phyloP scores from a whole-genome alignment of 306 rosid genomes.

The Acacia crassicarpa region DNA sequence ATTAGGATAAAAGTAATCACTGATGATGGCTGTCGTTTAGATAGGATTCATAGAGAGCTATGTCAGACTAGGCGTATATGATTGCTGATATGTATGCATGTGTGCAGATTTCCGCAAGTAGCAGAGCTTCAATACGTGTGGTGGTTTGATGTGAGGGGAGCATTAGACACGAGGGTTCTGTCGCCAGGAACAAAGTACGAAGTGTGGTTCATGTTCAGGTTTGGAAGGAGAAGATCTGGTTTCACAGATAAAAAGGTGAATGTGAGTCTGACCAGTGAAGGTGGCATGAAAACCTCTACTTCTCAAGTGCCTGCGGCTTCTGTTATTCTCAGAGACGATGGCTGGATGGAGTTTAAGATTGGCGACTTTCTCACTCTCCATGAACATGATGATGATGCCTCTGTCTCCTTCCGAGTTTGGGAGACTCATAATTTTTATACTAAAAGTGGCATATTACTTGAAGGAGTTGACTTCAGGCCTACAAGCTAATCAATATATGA shows the following conservation, averaged over 20 bases:
- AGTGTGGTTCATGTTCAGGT: neutral
- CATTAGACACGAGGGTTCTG: neutral
- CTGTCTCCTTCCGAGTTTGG: neutral
- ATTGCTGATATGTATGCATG: too few relatives aligned
- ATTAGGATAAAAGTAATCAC: neutral
- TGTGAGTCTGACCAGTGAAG: neutral
- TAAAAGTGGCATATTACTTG: conserved; percentile 18
- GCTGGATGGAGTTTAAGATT: neutral
- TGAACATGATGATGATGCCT: neutral
- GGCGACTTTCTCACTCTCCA: neutral
- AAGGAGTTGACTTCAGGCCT: too few relatives aligned
- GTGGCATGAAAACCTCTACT: neutral
- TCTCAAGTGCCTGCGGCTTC: neutral
- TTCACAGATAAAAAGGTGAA: neutral
- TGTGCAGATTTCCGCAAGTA: neutral
- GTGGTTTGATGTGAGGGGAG: neutral
- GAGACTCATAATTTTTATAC: neutral
- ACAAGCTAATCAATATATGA: too few relatives aligned
- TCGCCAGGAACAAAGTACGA: conserved; percentile 12
- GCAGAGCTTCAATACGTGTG: neutral
- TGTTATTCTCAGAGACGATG: neutral
- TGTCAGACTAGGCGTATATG: too few relatives aligned
- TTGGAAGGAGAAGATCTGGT: neutral
- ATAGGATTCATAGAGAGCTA: too few relatives aligned
- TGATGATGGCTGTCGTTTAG: neutral